phyloP scores from a whole-genome alignment of 2,329 filamentous ascomycete genomes.

The Botrytis sinoallii region DNA sequence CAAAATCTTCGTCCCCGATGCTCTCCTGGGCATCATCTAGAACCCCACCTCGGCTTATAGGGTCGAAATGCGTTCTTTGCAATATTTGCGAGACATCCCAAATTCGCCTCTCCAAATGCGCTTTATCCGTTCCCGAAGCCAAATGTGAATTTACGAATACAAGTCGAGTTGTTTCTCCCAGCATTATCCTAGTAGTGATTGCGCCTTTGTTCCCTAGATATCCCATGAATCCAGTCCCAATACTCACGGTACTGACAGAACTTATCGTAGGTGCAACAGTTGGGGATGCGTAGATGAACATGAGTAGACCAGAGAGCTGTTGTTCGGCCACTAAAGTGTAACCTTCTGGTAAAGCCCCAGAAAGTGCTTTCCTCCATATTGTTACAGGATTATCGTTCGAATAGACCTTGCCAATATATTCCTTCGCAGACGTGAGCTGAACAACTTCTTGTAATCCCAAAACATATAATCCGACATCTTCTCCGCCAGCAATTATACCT shows the following conservation, averaged over 20 bases:
- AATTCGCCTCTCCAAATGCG: slow-evolving; percentile 75
- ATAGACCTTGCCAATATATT: slow-evolving; percentile 70
- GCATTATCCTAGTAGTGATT: slow-evolving; percentile 73
- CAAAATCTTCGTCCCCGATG: slow-evolving; percentile 88
- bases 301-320: slow-evolving; percentile 80
- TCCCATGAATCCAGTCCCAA: slow-evolving; percentile 86
- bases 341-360: slow-evolving; percentile 69
- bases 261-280: slow-evolving; percentile 70
- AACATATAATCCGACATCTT: slow-evolving; percentile 84
- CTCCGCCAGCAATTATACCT: slow-evolving; percentile 49
- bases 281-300: slow-evolving; percentile 83
- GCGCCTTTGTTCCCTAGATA: slow-evolving; percentile 97
- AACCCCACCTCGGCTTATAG: slow-evolving; percentile 64
- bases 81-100: slow-evolving; percentile 82
- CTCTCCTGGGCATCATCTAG: slow-evolving; percentile 62
- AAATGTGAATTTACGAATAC: slow-evolving; percentile 92
- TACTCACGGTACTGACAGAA: slow-evolving; percentile 75
- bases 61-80: slow-evolving; percentile 72
- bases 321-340: slow-evolving; percentile 77
- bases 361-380: slow-evolving; percentile 77
- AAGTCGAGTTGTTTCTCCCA: slow-evolving; percentile 85
- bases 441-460: slow-evolving; percentile 91
- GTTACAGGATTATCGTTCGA: slow-evolving; percentile 67
- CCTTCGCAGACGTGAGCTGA: slow-evolving; percentile 74
- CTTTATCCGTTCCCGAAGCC: slow-evolving; percentile 77